Evolutionary conservation across 768 basidiomycete genomes (phyloP).

Genomic region (Amanita rubescens): DNA sequence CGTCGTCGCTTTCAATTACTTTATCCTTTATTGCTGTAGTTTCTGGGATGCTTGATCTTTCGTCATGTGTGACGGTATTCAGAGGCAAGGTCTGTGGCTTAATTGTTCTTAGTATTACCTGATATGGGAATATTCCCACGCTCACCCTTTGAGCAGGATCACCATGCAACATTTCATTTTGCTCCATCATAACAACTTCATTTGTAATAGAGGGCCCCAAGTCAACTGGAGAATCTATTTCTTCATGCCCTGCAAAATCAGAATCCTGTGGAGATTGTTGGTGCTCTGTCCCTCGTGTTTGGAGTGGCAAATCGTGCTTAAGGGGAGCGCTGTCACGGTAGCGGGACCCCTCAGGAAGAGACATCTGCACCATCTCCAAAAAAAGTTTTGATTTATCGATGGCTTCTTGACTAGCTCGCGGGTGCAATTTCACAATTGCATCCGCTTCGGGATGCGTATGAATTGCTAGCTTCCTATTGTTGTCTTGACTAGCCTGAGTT

Average conservation of each 20-base stretch:
- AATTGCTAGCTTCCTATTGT: not conserved
- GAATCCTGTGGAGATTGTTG: not conserved
- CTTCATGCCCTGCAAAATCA: not conserved
- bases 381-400: not conserved
- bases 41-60: not conserved
- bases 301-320: not conserved
- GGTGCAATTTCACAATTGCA: not conserved
- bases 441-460: not conserved
- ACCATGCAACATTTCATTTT: not conserved
- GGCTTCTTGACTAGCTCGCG: not conserved
- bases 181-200: not conserved
- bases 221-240: not conserved
- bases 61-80: not conserved
- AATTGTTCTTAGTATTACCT: not conserved
- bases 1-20: not conserved
- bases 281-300: not conserved
- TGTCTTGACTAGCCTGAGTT: conserved; percentile 10
- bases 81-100: not conserved
- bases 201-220: not conserved
- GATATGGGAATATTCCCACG: not conserved
- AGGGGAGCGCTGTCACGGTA: not conserved
- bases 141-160: not conserved
- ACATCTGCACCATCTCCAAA: not conserved
- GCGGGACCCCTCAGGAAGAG: not conserved
- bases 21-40: not conserved